A percentile compares a stretch with the other conserved stretches of the same genome.
These are phyloP conservation scores for Colletotrichum simmondsii DNA, from an alignment of 2,329 filamentous ascomycete genomes.

Conservation along the genomic window DNA sequence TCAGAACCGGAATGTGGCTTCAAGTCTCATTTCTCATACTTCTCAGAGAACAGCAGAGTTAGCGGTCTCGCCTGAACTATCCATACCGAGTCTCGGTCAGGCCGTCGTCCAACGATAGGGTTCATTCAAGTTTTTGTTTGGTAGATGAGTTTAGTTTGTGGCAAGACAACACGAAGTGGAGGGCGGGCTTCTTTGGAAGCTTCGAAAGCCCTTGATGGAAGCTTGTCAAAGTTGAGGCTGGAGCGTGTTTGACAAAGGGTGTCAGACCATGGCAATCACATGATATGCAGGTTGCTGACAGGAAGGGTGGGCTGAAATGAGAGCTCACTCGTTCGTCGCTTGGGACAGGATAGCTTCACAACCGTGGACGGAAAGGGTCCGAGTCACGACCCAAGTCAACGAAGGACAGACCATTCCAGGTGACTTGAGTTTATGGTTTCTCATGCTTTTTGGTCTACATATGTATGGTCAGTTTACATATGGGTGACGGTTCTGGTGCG, in stretches of 20 bases:
- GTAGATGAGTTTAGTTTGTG: conserved; percentile 12
- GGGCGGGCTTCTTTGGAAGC: neutral
- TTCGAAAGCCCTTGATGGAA: conserved; percentile 17
- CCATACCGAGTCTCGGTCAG: neutral
- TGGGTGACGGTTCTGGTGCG: neutral
- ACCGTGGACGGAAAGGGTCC: neutral
- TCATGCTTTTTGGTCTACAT: neutral
- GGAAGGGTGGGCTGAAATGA: neutral
- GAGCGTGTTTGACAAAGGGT: conserved; percentile 2
- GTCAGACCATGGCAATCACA: neutral
- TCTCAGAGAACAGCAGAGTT: neutral
- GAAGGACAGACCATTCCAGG: neutral
- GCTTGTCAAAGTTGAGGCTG: neutral
- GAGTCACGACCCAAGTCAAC: neutral
- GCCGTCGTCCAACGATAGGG: conserved; percentile 9
- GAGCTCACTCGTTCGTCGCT: neutral
- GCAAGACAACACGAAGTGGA: conserved; percentile 10
- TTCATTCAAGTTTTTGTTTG: neutral
- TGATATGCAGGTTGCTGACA: neutral
- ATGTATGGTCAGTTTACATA: neutral
- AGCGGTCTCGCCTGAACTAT: conserved; percentile 8
- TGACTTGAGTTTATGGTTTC: neutral
- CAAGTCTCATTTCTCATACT: neutral
- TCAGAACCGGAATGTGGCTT: neutral
- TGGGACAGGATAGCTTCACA: neutral